These are phyloP conservation scores for Codiaeum variegatum DNA, from an alignment of 441 rosid species.

Conservation along the genomic window DNA sequence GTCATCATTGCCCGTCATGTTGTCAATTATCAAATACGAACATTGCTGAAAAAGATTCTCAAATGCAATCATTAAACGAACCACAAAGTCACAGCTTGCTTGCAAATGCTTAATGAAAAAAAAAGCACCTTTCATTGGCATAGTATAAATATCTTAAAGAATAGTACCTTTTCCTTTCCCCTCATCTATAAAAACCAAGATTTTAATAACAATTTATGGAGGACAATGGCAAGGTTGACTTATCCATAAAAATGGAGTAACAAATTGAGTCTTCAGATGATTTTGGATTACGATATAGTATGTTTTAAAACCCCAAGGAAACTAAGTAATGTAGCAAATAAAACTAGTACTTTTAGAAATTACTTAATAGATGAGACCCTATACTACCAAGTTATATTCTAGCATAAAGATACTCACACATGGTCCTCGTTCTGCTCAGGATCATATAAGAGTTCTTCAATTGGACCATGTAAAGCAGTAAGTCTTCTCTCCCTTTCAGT, in stretches of 20 bases:
- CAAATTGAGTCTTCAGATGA: background rate
- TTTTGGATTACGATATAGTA: background rate
- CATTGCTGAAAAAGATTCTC: background rate
- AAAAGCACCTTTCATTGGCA: background rate
- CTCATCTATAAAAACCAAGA: background rate
- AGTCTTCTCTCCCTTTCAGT: conserved; percentile 50
- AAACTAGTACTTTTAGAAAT: background rate
- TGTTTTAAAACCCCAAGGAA: background rate
- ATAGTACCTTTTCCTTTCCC: background rate
- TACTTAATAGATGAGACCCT: background rate
- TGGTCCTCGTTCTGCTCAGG: conserved; percentile 57
- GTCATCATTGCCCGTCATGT: background rate
- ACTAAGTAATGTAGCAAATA: background rate
- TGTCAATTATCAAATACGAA: background rate
- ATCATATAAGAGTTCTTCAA: conserved; percentile 54
- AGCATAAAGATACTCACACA: conserved; percentile 33
- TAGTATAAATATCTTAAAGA: background rate
- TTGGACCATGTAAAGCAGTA: conserved; percentile 50
- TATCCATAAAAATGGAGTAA: background rate
- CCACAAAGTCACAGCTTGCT: background rate
- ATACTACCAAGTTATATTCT: background rate
- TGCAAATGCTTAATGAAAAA: background rate
- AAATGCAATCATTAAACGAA: background rate
- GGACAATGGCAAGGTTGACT: background rate
- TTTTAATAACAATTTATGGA: background rate